Percentiles rank a stretch among this genome's conserved stretches.
phyloP scores from a whole-genome alignment of 1,284 basidiomycete genomes.

The Hortiboletus rubellus region DNA sequence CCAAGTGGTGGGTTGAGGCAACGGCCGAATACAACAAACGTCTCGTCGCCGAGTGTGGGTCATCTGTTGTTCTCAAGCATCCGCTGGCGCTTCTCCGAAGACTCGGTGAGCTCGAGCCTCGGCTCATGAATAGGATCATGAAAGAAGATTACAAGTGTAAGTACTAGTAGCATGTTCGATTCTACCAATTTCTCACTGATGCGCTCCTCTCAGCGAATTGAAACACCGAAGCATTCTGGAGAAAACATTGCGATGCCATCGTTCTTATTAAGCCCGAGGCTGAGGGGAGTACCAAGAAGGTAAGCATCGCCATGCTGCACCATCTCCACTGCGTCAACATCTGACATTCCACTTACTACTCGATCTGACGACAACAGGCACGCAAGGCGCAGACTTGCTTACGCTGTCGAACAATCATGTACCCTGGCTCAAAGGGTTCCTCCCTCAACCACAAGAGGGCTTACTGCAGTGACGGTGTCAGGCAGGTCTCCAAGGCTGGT shows the following conservation, averaged over 20 bases:
- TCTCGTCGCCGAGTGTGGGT: not conserved
- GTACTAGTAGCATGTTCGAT: not conserved
- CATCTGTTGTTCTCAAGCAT: not conserved
- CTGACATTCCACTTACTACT: not conserved
- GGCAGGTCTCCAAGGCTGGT: no score
- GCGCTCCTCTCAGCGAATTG: not conserved
- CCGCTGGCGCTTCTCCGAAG: no score
- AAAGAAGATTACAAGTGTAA: not conserved
- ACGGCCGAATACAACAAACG: not conserved
- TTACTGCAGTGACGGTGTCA: not conserved
- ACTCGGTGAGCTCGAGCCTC: no score
- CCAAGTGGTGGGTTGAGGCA: not conserved
- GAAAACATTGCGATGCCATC: not conserved
- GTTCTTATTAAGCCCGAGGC: not conserved
- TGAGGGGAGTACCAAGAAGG: not conserved
- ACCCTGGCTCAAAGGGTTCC: not conserved
- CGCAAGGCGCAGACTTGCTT: not conserved
- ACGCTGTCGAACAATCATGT: constrained; percentile 1
- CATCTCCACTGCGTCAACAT: no score
- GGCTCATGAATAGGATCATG: no score
- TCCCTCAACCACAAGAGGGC: constrained; percentile 1
- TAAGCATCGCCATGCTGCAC: not conserved
- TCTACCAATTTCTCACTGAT: no score
- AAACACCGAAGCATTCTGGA: not conserved
- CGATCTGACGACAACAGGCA: not conserved